Evolutionary conservation across 1,284 basidiomycete genomes (phyloP).

Genomic region (Tilletia walkeri): DNA sequence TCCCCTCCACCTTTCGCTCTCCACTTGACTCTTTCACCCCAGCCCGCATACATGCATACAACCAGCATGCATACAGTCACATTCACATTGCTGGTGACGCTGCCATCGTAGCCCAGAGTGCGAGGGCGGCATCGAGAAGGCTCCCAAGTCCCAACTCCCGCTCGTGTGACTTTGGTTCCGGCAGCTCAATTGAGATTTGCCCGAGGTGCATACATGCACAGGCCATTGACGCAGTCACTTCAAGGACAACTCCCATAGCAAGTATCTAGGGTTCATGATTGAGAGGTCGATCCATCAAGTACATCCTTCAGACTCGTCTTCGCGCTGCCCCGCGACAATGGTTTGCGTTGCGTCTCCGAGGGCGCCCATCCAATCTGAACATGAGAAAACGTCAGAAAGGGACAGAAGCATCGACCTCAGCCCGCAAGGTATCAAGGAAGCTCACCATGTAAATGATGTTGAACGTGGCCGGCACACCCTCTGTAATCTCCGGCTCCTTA

Average conservation of each 20-base stretch:
- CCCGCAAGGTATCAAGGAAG: not conserved
- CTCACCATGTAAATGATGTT: slow-evolving; percentile 88
- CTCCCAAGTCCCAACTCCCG: not conserved
- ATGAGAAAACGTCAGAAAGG: not conserved
- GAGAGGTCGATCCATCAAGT: slow-evolving; percentile 23
- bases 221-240: too few relatives aligned
- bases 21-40: too few relatives aligned
- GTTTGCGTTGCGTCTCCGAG: slow-evolving; percentile 75
- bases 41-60: too few relatives aligned
- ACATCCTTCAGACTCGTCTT: slow-evolving; percentile 74
- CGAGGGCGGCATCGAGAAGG: too few relatives aligned
- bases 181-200: too few relatives aligned
- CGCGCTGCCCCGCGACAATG: slow-evolving; percentile 79
- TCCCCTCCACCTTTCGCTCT: too few relatives aligned
- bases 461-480: slow-evolving; percentile 87
- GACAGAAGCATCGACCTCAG: too few relatives aligned
- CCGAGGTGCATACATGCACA: too few relatives aligned
- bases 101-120: too few relatives aligned
- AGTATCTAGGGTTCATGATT: not conserved
- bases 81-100: too few relatives aligned
- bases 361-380: slow-evolving; percentile 97
- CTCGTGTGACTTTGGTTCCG: not conserved
- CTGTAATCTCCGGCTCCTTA: slow-evolving; percentile 60
- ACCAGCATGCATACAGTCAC: too few relatives aligned
- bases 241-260: too few relatives aligned